Conservation (phyloP, 768 basidiomycete genomes). For the Calocera cornea region DNA sequence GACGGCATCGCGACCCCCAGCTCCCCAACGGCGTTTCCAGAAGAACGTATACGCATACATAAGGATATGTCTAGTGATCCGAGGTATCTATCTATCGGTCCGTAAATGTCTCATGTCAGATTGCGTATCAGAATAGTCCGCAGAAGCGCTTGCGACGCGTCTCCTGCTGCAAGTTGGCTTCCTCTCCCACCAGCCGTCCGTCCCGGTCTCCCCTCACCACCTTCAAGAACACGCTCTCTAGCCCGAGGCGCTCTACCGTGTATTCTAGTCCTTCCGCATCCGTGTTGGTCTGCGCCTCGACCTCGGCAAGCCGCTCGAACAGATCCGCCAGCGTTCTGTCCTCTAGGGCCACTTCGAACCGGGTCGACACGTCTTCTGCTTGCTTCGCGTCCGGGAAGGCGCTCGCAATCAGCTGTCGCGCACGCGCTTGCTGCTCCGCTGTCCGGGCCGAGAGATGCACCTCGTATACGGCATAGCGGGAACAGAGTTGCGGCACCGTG, state of each 20-base stretch:
- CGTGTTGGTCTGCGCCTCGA: conserved; percentile 22
- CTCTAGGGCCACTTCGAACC: conserved; percentile 56
- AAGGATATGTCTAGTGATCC: not conserved
- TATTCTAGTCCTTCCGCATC: conserved; percentile 35
- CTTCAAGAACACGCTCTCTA: conserved; percentile 63
- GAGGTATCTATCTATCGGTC: not conserved
- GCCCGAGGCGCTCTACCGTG: conserved; percentile 52
- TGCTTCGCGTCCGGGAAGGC: conserved; percentile 47
- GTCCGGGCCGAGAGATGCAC: conserved; percentile 60
- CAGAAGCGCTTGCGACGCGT: not conserved
- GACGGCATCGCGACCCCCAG: not conserved
- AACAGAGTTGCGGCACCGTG: conserved; percentile 46
- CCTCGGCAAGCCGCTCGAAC: conserved; percentile 41
- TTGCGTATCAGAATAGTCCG: not conserved
- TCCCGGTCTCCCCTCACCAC: conserved; percentile 43
- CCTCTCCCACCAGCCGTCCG: not conserved
- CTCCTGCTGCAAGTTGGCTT: not conserved
- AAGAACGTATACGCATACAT: not conserved
- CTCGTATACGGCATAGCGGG: conserved; percentile 60
- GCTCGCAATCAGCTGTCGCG: conserved; percentile 44
- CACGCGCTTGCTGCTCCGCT: conserved; percentile 43
- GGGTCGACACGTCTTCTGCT: conserved; percentile 61
- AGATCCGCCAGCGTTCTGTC: conserved; percentile 40
- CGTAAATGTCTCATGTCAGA: not conserved
- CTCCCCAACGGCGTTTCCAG: not conserved